A percentile compares a stretch with the other conserved stretches of the same genome.
These are phyloP conservation scores for Jamesozyma piceae DNA, from an alignment of 805 yeast species.

Conservation along the genomic window DNA sequence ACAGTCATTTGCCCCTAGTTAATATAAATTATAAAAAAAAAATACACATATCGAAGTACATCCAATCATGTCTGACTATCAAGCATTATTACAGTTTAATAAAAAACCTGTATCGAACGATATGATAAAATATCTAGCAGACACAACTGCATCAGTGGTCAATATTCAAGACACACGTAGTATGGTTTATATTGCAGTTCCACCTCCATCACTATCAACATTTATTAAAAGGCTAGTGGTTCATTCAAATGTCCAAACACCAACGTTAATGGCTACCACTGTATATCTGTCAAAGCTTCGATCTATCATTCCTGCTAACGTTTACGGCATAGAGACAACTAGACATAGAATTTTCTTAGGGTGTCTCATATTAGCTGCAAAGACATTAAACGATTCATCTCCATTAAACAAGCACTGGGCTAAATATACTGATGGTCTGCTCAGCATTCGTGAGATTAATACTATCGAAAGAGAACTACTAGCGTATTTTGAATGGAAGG, in stretches of 20 bases:
- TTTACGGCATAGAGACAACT: constrained; percentile 86
- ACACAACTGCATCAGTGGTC: constrained; percentile 23
- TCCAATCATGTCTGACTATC: constrained; percentile 17
- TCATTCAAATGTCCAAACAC: constrained; percentile 87
- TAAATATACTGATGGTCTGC: constrained; percentile 77
- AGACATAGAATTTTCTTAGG: constrained; percentile 89
- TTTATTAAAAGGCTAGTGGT: constrained; percentile 68
- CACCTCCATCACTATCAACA: constrained; percentile 39
- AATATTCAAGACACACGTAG: constrained; percentile 3
- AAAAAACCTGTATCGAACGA: constrained; percentile 22
- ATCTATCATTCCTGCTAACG: constrained; percentile 70
- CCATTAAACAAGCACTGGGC: constrained; percentile 98
- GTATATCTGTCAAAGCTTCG: constrained; percentile 59
- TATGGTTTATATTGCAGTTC: constrained; percentile 11
- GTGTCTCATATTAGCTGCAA: constrained; percentile 82
- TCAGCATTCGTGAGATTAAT: constrained; percentile 70
- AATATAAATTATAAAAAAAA: no score
- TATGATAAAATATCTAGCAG: constrained; percentile 25
- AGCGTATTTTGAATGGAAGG: constrained; percentile 75
- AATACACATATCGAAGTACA: no score
- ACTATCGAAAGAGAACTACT: constrained; percentile 85
- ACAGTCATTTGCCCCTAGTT: no score
- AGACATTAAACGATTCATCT: constrained; percentile 83
- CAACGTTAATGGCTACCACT: constrained; percentile 87
- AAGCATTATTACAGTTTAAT: constrained; percentile 24